These are phyloP conservation scores for Ophiostoma sp. DNA, from an alignment of 2,329 filamentous ascomycete genomes.

Conservation along the genomic window DNA sequence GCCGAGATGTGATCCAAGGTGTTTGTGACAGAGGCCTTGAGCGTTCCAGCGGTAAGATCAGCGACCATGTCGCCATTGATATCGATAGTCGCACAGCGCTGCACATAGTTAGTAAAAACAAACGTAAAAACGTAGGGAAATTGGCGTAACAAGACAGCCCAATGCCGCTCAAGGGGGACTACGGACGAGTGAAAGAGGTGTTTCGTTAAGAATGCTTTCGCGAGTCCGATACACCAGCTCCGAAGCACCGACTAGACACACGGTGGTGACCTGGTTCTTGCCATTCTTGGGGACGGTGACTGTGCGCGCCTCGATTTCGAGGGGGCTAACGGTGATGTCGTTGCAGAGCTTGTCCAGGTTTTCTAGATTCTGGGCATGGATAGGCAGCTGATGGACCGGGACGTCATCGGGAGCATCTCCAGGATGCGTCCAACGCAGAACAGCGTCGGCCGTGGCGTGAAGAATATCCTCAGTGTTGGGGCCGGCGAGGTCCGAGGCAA, in stretches of 20 bases:
- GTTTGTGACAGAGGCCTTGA: constrained; percentile 71
- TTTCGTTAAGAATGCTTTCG: constrained; percentile 84
- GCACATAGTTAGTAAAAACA: constrained; percentile 14
- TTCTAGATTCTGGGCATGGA: constrained; percentile 81
- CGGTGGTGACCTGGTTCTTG: constrained; percentile 71
- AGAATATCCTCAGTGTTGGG: constrained; percentile 93
- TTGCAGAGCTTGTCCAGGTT: constrained; percentile 73
- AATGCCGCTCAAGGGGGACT: background rate
- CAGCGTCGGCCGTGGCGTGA: constrained; percentile 81
- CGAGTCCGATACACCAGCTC: constrained; percentile 86
- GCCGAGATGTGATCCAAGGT: constrained; percentile 81
- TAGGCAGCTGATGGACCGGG: constrained; percentile 82
- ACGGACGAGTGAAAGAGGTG: constrained; percentile 72
- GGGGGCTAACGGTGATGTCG: constrained; percentile 65
- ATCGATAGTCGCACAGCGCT: constrained; percentile 91
- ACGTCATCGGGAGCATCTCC: constrained; percentile 79
- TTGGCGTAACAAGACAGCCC: background rate
- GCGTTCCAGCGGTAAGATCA: constrained; percentile 60
- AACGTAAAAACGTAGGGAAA: background rate
- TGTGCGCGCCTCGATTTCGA: constrained; percentile 78
- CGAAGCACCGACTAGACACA: constrained; percentile 81
- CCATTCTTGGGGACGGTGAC: constrained; percentile 71
- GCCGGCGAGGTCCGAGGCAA: constrained; percentile 84
- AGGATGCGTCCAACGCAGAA: constrained; percentile 89
- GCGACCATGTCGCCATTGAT: constrained; percentile 87